Evolutionary conservation across 257 asterid genomes (phyloP), one percentile per base, ranked within the genome.

Genomic region (Solanum habrochaites): DNA sequence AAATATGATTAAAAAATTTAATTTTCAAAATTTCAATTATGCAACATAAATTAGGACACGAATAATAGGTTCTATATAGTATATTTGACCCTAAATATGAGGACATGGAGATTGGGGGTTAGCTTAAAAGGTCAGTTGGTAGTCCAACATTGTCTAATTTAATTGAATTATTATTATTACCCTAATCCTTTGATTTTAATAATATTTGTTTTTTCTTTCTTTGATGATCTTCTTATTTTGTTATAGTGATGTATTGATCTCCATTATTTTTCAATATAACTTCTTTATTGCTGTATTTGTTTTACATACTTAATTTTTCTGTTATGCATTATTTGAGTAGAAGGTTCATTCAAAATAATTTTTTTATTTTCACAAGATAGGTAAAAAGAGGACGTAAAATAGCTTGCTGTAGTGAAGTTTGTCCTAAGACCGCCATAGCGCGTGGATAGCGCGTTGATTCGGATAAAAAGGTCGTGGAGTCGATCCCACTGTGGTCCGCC

Each of bases 391-490:
- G 5, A 20, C 1, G 7, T 18, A 56, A 56, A 0, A 0, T n/a
- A 2, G 4, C 9, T 62, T 62, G 15, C 70, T 10, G n/a, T 4
- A 4, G n/a, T 9, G 0, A 62, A 2, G 31, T 62, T 62, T 7
- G 27, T 62, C 14, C 14, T 1, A 52, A 52, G 93, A 91, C 90
- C 91, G 92, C 93, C 93, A 90, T 91, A 88, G 90, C 91, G 89
- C 91, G 93, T 91, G 91, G 92, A 88, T 92, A 91, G 91, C 92
- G 91, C 91, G 90, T 89, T 88, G 93, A 88, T 91, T 89, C 83
- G 92, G 92, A 90, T 90, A 86, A 90, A 85, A 90, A 87, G 89
- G 91, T 89, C 91, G 91, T 90, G 92, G 90, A 92, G 89, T 88
- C 89, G 93, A 89, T 88, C 92, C 90, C 89, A 89, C 90, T 89